A percentile compares a stretch with the other conserved stretches of the same genome.
phyloP scores from a whole-genome alignment of 73 alveolate genomes.

The Symbiodinium natans region DNA sequence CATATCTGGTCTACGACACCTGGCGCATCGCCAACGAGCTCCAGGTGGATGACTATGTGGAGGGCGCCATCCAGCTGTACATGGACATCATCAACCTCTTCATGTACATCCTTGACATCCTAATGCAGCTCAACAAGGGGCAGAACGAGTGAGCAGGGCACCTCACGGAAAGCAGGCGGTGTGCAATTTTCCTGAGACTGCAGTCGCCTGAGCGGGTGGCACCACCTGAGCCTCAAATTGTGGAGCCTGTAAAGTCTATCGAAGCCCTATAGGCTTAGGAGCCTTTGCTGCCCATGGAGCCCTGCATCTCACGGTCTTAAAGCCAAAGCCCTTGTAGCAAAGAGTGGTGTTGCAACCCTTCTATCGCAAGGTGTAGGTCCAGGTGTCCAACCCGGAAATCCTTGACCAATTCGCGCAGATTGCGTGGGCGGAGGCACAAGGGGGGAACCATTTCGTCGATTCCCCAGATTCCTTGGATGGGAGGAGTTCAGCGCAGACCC shows the following conservation, averaged over 20 bases:
- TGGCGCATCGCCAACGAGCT: slow-evolving; percentile 85
- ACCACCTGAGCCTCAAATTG: too few species aligned
- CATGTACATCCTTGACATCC: slow-evolving; percentile 75
- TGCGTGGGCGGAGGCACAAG: too few species aligned
- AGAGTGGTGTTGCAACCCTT: too few species aligned
- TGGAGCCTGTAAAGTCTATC: not conserved
- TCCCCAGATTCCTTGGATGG: too few species aligned
- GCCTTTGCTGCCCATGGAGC: not conserved
- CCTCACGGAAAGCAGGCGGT: not conserved
- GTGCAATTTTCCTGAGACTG: not conserved
- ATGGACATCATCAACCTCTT: slow-evolving; percentile 73
- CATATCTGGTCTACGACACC: slow-evolving; percentile 74
- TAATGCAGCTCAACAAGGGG: slow-evolving; percentile 52
- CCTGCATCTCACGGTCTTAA: not conserved
- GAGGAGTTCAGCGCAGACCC: not conserved
- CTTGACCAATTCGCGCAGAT: too few species aligned
- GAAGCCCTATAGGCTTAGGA: too few species aligned
- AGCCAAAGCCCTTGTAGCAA: too few species aligned
- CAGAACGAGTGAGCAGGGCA: not conserved
- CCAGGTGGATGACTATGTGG: slow-evolving; percentile 80
- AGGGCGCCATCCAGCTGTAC: slow-evolving; percentile 87
- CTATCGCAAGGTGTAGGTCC: too few species aligned
- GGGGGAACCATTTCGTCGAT: too few species aligned
- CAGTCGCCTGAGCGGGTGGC: too few species aligned
- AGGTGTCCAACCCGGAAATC: too few species aligned